phyloP scores from a whole-genome alignment of 73 alveolate genomes.

The Symbiodinium pilosum region DNA sequence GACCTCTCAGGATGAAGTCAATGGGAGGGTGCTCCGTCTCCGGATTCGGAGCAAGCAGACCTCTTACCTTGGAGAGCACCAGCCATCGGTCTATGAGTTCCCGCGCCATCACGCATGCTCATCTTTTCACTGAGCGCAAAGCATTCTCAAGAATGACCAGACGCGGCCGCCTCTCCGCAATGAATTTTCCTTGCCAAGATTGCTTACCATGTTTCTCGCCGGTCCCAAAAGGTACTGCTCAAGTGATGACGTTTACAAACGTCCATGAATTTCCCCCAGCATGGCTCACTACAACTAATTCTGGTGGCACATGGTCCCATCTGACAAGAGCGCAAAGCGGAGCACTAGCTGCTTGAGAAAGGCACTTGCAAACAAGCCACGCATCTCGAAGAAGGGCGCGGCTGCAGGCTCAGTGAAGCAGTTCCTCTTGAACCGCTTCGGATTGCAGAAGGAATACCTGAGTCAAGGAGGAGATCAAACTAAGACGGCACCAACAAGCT shows the following conservation, averaged over 20 bases:
- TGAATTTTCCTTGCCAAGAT: constrained; percentile 80
- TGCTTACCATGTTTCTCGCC: neutral
- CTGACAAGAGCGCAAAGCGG: too few species aligned
- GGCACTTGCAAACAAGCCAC: neutral
- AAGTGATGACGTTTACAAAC: too few species aligned
- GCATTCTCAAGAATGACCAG: constrained; percentile 69
- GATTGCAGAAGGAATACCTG: constrained; percentile 94
- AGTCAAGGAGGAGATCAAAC: too few species aligned
- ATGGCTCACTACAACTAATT: too few species aligned
- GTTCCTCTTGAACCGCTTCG: constrained; percentile 93
- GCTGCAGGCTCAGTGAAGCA: constrained; percentile 94
- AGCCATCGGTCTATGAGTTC: too few species aligned
- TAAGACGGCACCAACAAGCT: too few species aligned
- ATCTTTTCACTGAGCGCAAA: neutral
- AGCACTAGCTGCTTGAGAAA: too few species aligned
- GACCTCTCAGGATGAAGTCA: constrained; percentile 76
- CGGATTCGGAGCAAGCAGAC: constrained; percentile 91
- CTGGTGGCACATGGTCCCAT: too few species aligned
- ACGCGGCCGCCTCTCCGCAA: constrained; percentile 92
- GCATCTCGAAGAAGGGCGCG: constrained; percentile 93
- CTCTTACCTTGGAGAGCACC: constrained; percentile 43
- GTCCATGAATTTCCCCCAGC: too few species aligned
- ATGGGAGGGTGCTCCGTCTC: constrained; percentile 91
- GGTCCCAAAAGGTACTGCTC: neutral
- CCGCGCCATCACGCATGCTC: neutral